Evolutionary conservation across 2,329 filamentous ascomycete species (phyloP), one percentile per base, ranked within the genome.

Genomic region (Talaromyces funiculosus): DNA sequence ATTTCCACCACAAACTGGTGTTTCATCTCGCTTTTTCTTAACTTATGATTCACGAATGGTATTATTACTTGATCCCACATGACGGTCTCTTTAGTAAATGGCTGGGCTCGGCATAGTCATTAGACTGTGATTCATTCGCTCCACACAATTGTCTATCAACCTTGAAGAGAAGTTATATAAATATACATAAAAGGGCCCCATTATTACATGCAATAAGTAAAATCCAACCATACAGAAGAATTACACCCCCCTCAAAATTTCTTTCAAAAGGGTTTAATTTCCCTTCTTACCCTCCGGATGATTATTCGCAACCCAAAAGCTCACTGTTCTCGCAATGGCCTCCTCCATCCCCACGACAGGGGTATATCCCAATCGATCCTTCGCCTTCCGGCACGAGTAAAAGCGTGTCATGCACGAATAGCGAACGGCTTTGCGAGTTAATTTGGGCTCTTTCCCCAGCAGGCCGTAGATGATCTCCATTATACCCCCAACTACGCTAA

Each of bases 361-460:
- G 42, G 60, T 58, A 65, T 81, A 82, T 16, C 75, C 77, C 10
- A 81, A 68, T 53, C 77, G 70, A 53, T 64, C 65, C 70, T 77
- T 80, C 24, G 79, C 76, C 66, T 80, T 80, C 20, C 77, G 73
- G 59, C 76, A 76, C 31, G 73, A 78, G 63, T 75, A 81, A 66
- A 77, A 81, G 38, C 79, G 75, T 43, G 77, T 75, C 74, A 80
- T 80, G 65, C 75, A 78, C 53, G 78, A 78, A 66, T 78, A 80
- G 38, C 77, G 73, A 61, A 80, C 75, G 20, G 70, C 72, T 61
- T 77, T 73, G 47, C 74, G 69, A 9, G 76, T 79, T 62, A 81
- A 64, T 49, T 75, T 75, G n/a, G 78, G 78, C 43, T 74, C 76
- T 63, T 78, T 74, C 8, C 79, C 78, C 42, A 77, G 72, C 22